Base-by-base conservation (phyloP, 179 eudicot genomes). In the Spinacia oleracea region DNA sequence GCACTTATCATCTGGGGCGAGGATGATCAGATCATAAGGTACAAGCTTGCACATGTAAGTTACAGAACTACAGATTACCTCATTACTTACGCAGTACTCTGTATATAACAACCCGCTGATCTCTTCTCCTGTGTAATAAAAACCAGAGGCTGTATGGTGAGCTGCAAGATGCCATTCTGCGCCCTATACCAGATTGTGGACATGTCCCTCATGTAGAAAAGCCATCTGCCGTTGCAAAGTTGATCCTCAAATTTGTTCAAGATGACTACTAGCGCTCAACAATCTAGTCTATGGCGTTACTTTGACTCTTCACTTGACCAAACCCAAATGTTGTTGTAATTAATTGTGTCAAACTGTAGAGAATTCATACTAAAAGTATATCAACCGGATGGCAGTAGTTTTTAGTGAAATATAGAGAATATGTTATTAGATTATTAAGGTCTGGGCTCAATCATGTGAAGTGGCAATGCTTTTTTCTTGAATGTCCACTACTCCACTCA, bases 141-240 rank as follows among this genome's bases (percentile, higher is more conserved):
- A 65, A 77, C 84, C 92, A 95, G 97, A 90, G 86, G 81, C 83
- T 95, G 81, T 93, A 89, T 70, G 75, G 89, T 56, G 97, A 95
- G 74, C 77, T 91, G 60, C 91, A 88, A 76, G 80, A 93, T 81
- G 93, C 97, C 46, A 81, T 79, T 25, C 46, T 95, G 45, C 91
- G 97, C 25, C 91, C 82, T 78, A 89, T 95, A 80, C 91, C 97
- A 79, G 93, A 88, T 35, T 95, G 97, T 58, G 98, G 98, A 29
- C 98, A 95, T 77, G 75, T 95, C 76, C 97, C 97, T n/a, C 98
- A 93, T 51, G 95, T 91, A 8, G 95, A 95, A 78, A 93, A 91
- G 70, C 97, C 98, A 0, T 76, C 72, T 3, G 83, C 72, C 9
- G 93, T 86, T 29, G 85, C 95, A 35, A 89, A 88, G 77, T 83